Conservation (phyloP, 805 yeast species). For the Saturnispora halmiae region DNA sequence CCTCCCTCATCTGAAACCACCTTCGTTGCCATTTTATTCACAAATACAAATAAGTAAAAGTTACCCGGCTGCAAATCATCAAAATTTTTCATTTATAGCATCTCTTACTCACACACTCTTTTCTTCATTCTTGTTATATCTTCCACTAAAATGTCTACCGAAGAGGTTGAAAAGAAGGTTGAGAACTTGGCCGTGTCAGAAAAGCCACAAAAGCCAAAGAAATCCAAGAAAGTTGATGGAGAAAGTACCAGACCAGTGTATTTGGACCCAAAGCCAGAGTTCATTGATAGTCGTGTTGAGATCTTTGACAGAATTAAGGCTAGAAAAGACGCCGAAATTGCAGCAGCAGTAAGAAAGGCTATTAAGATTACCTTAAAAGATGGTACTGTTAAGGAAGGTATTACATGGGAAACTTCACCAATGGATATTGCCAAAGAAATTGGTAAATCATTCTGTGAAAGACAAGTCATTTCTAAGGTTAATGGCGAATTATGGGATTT, state of each 20-base stretch:
- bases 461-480: conserved; percentile 85
- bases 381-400: conserved; percentile 70
- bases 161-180: conserved; percentile 41
- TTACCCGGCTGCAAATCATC: conserved; percentile 10
- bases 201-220: conserved; percentile 15
- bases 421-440: conserved; percentile 73
- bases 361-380: conserved; percentile 80
- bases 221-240: conserved; percentile 28
- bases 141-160: conserved; percentile 21
- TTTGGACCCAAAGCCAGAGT: conserved; percentile 74
- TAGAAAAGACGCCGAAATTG: conserved; percentile 64
- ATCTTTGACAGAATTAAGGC: conserved; percentile 75
- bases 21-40: not conserved
- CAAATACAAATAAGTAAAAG: not conserved
- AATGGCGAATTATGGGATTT: conserved; percentile 91
- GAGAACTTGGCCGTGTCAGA: conserved; percentile 34
- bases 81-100: not conserved
- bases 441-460: conserved; percentile 80
- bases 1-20: conserved; percentile 5
- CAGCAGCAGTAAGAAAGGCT: conserved; percentile 46
- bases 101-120: not conserved
- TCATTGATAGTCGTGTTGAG: conserved; percentile 67
- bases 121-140: not conserved
- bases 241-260: conserved; percentile 34
- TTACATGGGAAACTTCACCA: conserved; percentile 86